phyloP scores from a whole-genome alignment of 768 basidiomycete genomes.

The Dioszegia crocea region DNA sequence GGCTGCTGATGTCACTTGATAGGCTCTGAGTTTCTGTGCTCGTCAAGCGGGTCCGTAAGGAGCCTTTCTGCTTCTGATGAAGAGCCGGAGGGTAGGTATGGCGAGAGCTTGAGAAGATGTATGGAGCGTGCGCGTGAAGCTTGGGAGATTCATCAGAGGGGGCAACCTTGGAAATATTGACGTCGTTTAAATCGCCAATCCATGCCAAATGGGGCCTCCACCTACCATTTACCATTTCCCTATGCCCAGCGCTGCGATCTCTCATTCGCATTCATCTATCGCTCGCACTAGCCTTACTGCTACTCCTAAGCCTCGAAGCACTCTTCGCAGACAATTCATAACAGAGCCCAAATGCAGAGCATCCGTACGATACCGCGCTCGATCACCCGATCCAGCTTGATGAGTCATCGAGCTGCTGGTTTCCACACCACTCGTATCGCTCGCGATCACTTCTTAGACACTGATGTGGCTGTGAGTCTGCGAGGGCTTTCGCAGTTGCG shows the following conservation, averaged over 20 bases:
- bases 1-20: no score
- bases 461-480: slow-evolving; percentile 22
- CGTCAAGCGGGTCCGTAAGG: neutral
- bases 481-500: no score
- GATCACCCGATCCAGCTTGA: neutral
- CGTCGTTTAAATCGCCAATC: neutral
- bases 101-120: no score
- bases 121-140: no score
- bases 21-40: neutral
- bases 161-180: no score
- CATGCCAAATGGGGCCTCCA: neutral
- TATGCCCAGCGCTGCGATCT: neutral
- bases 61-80: no score
- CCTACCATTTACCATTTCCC: no score
- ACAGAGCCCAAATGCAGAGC: neutral
- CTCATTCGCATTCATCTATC: neutral
- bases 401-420: neutral
- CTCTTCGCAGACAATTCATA: neutral
- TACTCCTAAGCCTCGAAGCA: neutral
- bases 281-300: neutral
- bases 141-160: no score
- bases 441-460: slow-evolving; percentile 29
- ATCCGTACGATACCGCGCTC: neutral
- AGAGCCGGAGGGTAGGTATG: no score
- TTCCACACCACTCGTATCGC: slow-evolving; percentile 28